Conservation (phyloP, 306 rosid species). For the Vigna radiata region DNA sequence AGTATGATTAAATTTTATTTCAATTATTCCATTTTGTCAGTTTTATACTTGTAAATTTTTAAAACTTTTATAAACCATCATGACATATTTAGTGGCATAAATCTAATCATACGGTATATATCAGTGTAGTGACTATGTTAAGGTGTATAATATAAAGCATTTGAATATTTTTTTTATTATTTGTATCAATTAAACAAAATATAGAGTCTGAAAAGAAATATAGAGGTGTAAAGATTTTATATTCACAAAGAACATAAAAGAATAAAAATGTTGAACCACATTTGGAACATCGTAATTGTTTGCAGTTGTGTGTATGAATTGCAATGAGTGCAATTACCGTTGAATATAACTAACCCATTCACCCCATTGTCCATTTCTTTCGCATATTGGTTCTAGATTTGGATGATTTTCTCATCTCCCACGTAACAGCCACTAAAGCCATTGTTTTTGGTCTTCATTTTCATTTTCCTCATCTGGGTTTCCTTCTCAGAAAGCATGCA, state of each 20-base stretch:
- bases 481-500: conserved; percentile 1
- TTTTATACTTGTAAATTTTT: not conserved
- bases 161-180: not conserved
- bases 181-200: not conserved
- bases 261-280: too few species aligned
- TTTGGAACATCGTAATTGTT: not conserved
- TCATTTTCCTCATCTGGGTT: conserved; percentile 44
- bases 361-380: conserved; percentile 54
- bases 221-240: not conserved
- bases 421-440: conserved; percentile 43
- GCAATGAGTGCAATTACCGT: conserved; percentile 28
- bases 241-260: not conserved
- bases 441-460: conserved; percentile 4
- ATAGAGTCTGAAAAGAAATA: not conserved
- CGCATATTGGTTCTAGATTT: conserved; percentile 46
- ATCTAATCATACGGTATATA: not conserved
- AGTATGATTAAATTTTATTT: not conserved
- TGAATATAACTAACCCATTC: conserved; percentile 47
- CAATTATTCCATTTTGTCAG: not conserved
- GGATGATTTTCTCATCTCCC: conserved; percentile 26
- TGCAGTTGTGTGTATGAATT: conserved; percentile 1
- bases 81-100: not conserved
- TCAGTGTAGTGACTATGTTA: not conserved
- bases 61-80: not conserved
- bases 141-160: not conserved